Percentiles rank a stretch among this genome's conserved stretches.
Conservation (phyloP, 805 yeast genomes). For the Saturnispora gosingensis region DNA sequence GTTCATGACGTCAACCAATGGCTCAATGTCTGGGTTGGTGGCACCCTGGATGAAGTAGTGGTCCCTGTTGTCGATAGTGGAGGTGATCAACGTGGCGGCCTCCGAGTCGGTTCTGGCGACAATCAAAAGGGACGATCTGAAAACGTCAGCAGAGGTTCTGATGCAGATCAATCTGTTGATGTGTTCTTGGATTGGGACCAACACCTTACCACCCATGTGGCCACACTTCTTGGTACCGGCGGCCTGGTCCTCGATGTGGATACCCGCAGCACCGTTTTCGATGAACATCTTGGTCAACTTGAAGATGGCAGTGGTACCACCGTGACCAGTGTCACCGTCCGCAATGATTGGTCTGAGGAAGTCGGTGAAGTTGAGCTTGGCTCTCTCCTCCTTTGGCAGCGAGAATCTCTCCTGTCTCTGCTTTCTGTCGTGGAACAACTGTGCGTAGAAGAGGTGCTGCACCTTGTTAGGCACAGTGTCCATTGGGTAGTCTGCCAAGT, state of each 20-base stretch:
- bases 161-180: slow-evolving; percentile 89
- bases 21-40: slow-evolving; percentile 73
- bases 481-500: slow-evolving; percentile 96
- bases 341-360: slow-evolving; percentile 92
- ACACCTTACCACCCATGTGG: slow-evolving; percentile 97
- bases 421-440: slow-evolving; percentile 93
- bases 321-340: slow-evolving; percentile 98
- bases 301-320: slow-evolving; percentile 94
- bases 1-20: slow-evolving; percentile 68
- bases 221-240: slow-evolving; percentile 99
- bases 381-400: slow-evolving; percentile 53
- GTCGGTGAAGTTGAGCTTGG: slow-evolving; percentile 66
- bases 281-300: slow-evolving; percentile 92
- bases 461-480: slow-evolving; percentile 98
- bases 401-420: slow-evolving; percentile 79
- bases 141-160: slow-evolving; percentile 90
- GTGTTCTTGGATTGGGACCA: slow-evolving; percentile 96
- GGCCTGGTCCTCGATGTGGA: slow-evolving; percentile 97
- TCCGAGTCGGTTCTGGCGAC: slow-evolving; percentile 97
- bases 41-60: slow-evolving; percentile 88
- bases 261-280: slow-evolving; percentile 98
- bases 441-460: slow-evolving; percentile 94
- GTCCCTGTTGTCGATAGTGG: slow-evolving; percentile 90
- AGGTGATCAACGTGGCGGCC: slow-evolving; percentile 91
- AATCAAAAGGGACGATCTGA: slow-evolving; percentile 74